phyloP scores from a whole-genome alignment of 768 basidiomycete species.

The Boletus sp. region DNA sequence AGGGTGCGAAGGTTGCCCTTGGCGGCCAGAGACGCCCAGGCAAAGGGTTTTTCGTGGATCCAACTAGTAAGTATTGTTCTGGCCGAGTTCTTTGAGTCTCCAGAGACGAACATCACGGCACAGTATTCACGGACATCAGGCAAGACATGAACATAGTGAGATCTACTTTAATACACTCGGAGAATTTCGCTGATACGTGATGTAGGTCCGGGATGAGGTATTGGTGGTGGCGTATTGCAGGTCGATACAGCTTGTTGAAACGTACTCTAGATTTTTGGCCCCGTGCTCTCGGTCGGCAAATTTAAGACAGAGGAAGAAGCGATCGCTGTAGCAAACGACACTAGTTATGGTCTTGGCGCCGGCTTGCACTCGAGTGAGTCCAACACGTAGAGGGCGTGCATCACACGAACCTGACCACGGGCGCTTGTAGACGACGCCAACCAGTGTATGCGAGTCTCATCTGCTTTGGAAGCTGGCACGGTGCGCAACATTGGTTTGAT shows the following conservation, averaged over 20 bases:
- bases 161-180: slow-evolving; percentile 2
- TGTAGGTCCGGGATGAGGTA: slow-evolving; percentile 33
- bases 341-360: slow-evolving; percentile 87
- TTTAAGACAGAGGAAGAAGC: slow-evolving; percentile 90
- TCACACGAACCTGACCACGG: slow-evolving; percentile 1
- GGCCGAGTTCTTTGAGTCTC: slow-evolving; percentile 1
- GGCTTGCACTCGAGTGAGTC: slow-evolving; percentile 81
- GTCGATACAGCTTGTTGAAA: slow-evolving; percentile 10
- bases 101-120: slow-evolving; percentile 3
- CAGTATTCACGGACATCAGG: slow-evolving; percentile 80
- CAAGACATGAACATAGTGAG: slow-evolving; percentile 84
- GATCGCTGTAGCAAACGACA: slow-evolving; percentile 80
- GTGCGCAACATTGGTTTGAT: slow-evolving; percentile 38
- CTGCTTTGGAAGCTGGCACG: slow-evolving; percentile 84
- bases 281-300: slow-evolving; percentile 77
- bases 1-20: slow-evolving; percentile 73
- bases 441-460: slow-evolving; percentile 87
- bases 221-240: slow-evolving; percentile 1
- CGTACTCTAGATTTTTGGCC: slow-evolving; percentile 79
- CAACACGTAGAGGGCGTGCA: not conserved
- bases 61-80: slow-evolving; percentile 62
- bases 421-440: slow-evolving; percentile 63
- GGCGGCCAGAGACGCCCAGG: slow-evolving; percentile 77
- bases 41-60: slow-evolving; percentile 87
- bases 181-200: slow-evolving; percentile 22